Evolutionary conservation across 2,329 filamentous ascomycete species (phyloP).

Genomic region (Colletotrichum filicis): DNA sequence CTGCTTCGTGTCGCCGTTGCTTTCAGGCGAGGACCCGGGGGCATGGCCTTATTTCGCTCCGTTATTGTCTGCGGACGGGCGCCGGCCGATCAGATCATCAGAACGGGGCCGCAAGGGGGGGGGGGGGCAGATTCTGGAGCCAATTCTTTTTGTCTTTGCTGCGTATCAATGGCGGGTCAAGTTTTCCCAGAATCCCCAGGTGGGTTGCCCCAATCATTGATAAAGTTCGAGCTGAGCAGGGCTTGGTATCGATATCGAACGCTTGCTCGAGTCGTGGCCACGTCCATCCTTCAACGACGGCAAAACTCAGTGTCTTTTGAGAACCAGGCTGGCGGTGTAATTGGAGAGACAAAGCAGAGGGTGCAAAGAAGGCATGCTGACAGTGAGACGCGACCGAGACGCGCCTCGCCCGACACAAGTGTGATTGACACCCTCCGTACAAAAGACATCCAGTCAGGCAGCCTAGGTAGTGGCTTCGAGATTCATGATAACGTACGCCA

Average conservation of each 20-base stretch:
- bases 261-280: slow-evolving; percentile 18
- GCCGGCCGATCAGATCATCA: slow-evolving; percentile 28
- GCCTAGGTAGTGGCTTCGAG: not conserved
- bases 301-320: not conserved
- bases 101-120: slow-evolving; percentile 3
- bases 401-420: slow-evolving; percentile 1
- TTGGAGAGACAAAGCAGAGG: not conserved
- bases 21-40: slow-evolving; percentile 12
- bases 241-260: slow-evolving; percentile 8
- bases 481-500: not conserved
- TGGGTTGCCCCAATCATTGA: not conserved
- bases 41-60: not conserved
- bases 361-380: not conserved
- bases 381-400: slow-evolving; percentile 30
- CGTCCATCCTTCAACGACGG: not conserved
- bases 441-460: not conserved
- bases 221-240: slow-evolving; percentile 17
- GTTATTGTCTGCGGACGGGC: slow-evolving; percentile 9
- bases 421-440: not conserved
- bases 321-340: not conserved
- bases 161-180: slow-evolving; percentile 21
- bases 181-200: not conserved
- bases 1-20: slow-evolving; percentile 1
- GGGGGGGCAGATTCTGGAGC: not conserved
- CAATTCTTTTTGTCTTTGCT: not conserved